Base-by-base conservation (phyloP, 371 early-diverging fungal species). In the Syncephalastrum sp. region DNA sequence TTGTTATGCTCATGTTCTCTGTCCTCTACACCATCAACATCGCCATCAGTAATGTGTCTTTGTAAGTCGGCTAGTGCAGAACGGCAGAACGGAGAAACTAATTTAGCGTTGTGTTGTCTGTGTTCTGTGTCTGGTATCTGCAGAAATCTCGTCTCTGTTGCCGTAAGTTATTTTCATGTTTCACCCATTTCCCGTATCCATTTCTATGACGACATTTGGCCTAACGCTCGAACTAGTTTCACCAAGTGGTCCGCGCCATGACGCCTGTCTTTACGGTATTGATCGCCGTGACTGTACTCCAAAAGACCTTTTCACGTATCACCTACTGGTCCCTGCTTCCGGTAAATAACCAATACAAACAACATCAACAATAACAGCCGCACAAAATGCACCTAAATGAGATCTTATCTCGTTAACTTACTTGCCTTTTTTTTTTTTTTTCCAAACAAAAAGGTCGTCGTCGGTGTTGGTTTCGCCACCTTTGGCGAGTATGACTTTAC, bases 1-100 rank as follows among this genome's bases (percentile, higher is more conserved):
- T 81, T 63, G 67, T 86, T 41, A 85, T 95, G 83, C 68, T 89
- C 57, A 70, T 82, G 60, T 95, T 93, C 67, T 93, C 93, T 4
- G 73, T 90, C 16, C 82, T 95, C 8, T 95, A 92, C 74, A 95
- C 94, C 3, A 82, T 89, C 60, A 95, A 95, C 64, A 93, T 95
- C 54, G 94, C 92, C 47, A 85, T 91, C 41, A 87, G 88, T 63
- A 93, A 91, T 67, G 87, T 93, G 15, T 91, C 92, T 54, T 65
- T 93, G 79, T 83, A 88, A 78, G 85, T 63, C 42, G 51, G 21
- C 25, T 46, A 33, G 38, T 10, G 38, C 8, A 33, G 5, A 7
- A 33, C 38, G 38, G 38, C 38, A 33, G 38, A 27, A n/a, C 23
- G 23, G 54, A 57, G 17, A 17, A 57, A 44, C 23, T 38, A 25